Evolutionary conservation across 441 rosid genomes (phyloP).

Genomic region (Manihot esculenta): DNA sequence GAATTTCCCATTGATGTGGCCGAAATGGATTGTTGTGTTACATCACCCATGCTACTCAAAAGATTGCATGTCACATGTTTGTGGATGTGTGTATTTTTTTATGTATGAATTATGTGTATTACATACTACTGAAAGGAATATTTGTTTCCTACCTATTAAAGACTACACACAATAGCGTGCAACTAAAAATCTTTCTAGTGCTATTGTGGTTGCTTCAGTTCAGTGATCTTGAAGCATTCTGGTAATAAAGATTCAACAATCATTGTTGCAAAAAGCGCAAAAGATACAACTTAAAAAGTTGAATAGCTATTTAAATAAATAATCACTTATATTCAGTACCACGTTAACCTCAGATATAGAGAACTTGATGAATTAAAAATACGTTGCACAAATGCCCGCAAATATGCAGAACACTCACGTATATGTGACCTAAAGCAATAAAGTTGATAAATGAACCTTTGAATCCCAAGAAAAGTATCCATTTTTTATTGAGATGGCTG

Average conservation of each 20-base stretch:
- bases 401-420: not conserved
- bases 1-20: too few relatives aligned
- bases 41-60: not conserved
- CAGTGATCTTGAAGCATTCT: not conserved
- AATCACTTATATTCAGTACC: not conserved
- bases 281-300: not conserved
- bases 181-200: not conserved
- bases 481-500: slow-evolving; percentile 81
- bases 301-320: not conserved
- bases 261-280: not conserved
- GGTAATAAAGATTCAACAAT: not conserved
- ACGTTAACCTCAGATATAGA: not conserved
- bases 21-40: too few relatives aligned
- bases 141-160: too few relatives aligned
- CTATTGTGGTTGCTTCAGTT: slow-evolving; percentile 1
- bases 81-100: not conserved
- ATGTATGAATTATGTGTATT: not conserved
- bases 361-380: not conserved
- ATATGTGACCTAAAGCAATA: not conserved
- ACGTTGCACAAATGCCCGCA: not conserved
- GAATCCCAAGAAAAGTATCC: slow-evolving; percentile 98
- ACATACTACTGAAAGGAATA: too few relatives aligned
- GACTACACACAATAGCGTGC: slow-evolving; percentile 2
- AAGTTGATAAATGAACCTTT: slow-evolving; percentile 47
- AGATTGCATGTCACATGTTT: not conserved